phyloP scores from a whole-genome alignment of 192 early-diverging fungal species.

The Coemansia sp. region DNA sequence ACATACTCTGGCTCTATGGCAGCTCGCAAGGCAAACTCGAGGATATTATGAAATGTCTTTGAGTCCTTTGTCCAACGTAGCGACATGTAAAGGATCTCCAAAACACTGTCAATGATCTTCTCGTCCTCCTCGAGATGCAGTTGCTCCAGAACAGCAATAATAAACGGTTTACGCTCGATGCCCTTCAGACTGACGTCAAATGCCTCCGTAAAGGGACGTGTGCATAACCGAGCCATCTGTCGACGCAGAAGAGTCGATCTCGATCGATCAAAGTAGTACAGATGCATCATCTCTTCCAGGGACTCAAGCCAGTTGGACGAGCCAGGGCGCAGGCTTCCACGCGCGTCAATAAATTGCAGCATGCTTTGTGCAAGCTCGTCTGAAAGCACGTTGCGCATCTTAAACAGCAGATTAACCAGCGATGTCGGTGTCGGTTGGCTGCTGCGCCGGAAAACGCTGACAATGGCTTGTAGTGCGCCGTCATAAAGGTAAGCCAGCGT shows the following conservation, averaged over 20 bases:
- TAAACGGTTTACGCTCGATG: conserved; percentile 24
- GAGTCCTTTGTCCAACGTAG: conserved; percentile 22
- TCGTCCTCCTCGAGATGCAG: conserved; percentile 42
- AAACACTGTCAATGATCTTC: conserved; percentile 23
- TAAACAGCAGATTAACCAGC: conserved; percentile 35
- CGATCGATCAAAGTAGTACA: conserved; percentile 53
- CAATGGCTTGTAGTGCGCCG: conserved; percentile 26
- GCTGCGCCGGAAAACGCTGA: conserved; percentile 21
- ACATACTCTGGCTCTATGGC: conserved; percentile 30
- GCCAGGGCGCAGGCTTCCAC: conserved; percentile 32
- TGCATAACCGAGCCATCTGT: conserved; percentile 26
- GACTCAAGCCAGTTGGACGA: conserved; percentile 18
- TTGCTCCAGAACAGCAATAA: conserved; percentile 37
- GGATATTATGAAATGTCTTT: conserved; percentile 12
- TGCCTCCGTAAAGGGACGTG: conserved; percentile 14
- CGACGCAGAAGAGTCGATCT: conserved; percentile 38
- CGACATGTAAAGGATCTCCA: conserved; percentile 21
- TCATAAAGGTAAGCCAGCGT: conserved; percentile 35
- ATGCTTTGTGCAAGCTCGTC: conserved; percentile 47
- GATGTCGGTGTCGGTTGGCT: conserved; percentile 10
- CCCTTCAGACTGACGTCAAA: conserved; percentile 7
- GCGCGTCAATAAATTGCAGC: conserved; percentile 29
- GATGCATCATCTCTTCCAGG: conserved; percentile 44
- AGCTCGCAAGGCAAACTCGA: conserved; percentile 18
- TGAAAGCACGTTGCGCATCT: conserved; percentile 24